These are phyloP conservation scores for Hippophae rhamnoides DNA, from an alignment of 306 rosid genomes.

Conservation along the genomic window DNA sequence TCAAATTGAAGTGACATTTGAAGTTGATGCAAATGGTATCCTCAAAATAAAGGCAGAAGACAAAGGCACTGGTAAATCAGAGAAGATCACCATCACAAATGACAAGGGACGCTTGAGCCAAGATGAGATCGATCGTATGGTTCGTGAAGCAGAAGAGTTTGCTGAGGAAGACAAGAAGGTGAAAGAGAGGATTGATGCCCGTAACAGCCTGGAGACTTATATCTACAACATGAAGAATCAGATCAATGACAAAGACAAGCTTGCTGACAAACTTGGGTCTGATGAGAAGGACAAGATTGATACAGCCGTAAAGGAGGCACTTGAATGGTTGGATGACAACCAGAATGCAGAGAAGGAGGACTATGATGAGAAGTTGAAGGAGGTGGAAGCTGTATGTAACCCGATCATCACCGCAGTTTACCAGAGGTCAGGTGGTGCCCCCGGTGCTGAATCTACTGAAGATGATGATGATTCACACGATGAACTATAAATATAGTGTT, in stretches of 20 bases:
- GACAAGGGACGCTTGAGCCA: slow-evolving; percentile 96
- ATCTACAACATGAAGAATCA: slow-evolving; percentile 95
- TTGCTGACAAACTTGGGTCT: slow-evolving; percentile 82
- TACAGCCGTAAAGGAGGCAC: slow-evolving; percentile 82
- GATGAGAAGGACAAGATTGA: slow-evolving; percentile 98
- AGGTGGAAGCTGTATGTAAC: slow-evolving; percentile 91
- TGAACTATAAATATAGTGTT: slow-evolving; percentile 45
- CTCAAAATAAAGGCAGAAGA: slow-evolving; percentile 91
- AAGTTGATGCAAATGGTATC: slow-evolving; percentile 97
- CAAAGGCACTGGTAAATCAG: slow-evolving; percentile 96
- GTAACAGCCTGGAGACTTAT: slow-evolving; percentile 81
- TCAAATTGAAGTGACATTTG: slow-evolving; percentile 97
- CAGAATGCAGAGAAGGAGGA: slow-evolving; percentile 85
- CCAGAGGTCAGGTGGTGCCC: slow-evolving; percentile 85
- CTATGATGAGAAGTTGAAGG: slow-evolving; percentile 89
- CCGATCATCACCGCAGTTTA: slow-evolving; percentile 81
- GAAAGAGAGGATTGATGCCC: slow-evolving; percentile 89
- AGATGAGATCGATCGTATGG: slow-evolving; percentile 96
- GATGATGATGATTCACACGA: slow-evolving; percentile 83
- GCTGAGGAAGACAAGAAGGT: slow-evolving; percentile 96
- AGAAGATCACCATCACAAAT: slow-evolving; percentile 95
- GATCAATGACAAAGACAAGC: slow-evolving; percentile 84
- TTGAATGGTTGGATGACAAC: slow-evolving; percentile 96
- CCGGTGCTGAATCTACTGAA: slow-evolving; percentile 43
- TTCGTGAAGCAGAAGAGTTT: slow-evolving; percentile 89